A percentile compares a stretch with the other conserved stretches of the same genome.
phyloP scores from a whole-genome alignment of 179 eudicot species.

The Silene noctiflora region DNA sequence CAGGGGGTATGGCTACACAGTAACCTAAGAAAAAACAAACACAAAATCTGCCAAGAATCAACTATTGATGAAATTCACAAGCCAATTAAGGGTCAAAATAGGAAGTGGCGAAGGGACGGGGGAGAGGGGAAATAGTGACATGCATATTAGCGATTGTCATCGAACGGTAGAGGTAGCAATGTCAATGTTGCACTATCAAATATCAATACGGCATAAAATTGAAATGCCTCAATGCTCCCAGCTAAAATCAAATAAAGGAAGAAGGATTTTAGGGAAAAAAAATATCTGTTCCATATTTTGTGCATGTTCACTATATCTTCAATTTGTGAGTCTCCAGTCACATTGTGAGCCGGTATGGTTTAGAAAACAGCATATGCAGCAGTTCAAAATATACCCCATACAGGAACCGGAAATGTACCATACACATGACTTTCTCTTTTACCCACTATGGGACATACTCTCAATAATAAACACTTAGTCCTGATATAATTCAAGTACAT shows the following conservation, averaged over 20 bases:
- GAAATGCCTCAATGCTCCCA: not conserved
- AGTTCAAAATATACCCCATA: not conserved
- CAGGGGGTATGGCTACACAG: conserved; percentile 8
- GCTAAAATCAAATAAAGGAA: not conserved
- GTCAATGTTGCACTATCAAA: not conserved
- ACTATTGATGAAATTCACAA: conserved; percentile 5
- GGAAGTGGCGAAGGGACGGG: not conserved
- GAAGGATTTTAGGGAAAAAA: no score
- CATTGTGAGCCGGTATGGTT: conserved; percentile 1
- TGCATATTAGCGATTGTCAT: not conserved
- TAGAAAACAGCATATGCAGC: not conserved
- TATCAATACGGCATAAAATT: not conserved
- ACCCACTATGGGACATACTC: conserved; percentile 1
- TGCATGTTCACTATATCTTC: not conserved
- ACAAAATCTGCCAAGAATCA: not conserved
- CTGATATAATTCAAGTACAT: conserved; percentile 5
- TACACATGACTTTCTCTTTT: not conserved
- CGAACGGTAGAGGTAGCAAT: not conserved
- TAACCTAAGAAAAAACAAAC: conserved; percentile 13
- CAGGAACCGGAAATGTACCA: not conserved
- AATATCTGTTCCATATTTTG: no score
- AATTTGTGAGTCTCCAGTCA: conserved; percentile 4
- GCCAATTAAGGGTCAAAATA: not conserved
- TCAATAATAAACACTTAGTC: conserved; percentile 1
- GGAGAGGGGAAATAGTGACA: no score